Evolutionary conservation across 768 basidiomycete genomes (phyloP), one percentile per base, ranked within the genome.

Genomic region (Gyrodon lividus): DNA sequence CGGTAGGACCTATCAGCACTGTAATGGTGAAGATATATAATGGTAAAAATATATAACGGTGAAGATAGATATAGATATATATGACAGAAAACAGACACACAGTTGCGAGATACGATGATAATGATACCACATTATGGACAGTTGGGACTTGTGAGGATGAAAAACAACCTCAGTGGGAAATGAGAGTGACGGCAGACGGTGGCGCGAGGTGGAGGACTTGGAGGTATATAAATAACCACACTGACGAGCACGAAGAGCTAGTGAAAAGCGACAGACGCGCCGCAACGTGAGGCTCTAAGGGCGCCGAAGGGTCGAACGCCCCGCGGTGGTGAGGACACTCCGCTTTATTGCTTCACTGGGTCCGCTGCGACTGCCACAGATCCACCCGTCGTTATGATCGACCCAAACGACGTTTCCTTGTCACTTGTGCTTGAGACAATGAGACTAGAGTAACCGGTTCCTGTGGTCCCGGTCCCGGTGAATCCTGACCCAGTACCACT

Each of bases 361-460:
- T 43, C 35, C 13, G 30, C n/a, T 8, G 4, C 24, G 37, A 22
- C 48, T n/a, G 28, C 13, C 6, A 31, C 37, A 12, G 42, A 19
- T 3, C 24, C 53, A 20, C 34, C 24, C n/a, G 28, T 39, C 6
- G 9, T 3, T n/a, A 31, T 12, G 20, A 46, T 19, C 14, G 44
- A 52, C 14, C 44, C 57, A 37, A 43, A 33, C 16, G 48, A 43
- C 20, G 38, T 57, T 4, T 48, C 46, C 38, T 23, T 33, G 17
- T 52, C 44, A 6, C 20, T 34, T 7, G 16, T 30, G 12, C 12
- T 3, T 17, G 49, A 28, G 9, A 50, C 41, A 13, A 9, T 28
- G 45, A 42, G 12, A 17, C 48, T 52, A 24, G 62, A 61, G 5
- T 51, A 2, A 1, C 41, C 41, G 33, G 59, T 60, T 20, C 6